A percentile compares a stretch with the other conserved stretches of the same genome.
Evolutionary conservation across 2,329 filamentous ascomycete species (phyloP).

Genomic region (Pseudomassariella vexata): DNA sequence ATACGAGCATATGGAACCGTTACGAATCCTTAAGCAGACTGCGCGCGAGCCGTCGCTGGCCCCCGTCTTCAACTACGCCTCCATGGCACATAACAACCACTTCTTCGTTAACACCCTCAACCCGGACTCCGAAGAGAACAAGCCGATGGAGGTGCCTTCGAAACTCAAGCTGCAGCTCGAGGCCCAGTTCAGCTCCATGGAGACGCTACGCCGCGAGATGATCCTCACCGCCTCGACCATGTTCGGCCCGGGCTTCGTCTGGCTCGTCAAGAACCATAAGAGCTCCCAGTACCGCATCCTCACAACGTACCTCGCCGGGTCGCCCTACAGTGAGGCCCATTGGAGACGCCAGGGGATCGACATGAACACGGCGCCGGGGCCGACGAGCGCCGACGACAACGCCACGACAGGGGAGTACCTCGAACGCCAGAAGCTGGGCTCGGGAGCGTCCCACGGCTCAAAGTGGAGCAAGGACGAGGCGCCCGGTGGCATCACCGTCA

Average conservation of each 20-base stretch:
- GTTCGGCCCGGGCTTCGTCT: constrained; percentile 97
- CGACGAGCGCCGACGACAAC: constrained; percentile 20
- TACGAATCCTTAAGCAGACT: constrained; percentile 66
- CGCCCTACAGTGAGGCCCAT: constrained; percentile 80
- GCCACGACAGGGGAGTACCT: constrained; percentile 29
- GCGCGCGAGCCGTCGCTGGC: constrained; percentile 76
- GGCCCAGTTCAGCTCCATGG: constrained; percentile 72
- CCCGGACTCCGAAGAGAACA: constrained; percentile 12
- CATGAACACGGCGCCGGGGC: constrained; percentile 56
- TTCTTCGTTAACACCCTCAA: constrained; percentile 67
- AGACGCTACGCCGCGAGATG: constrained; percentile 76
- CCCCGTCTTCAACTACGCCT: constrained; percentile 89
- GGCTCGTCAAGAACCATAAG: constrained; percentile 65
- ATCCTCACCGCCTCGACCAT: constrained; percentile 76
- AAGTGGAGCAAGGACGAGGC: constrained; percentile 31
- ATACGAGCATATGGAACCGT: constrained; percentile 54
- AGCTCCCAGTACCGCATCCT: constrained; percentile 59
- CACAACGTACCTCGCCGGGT: constrained; percentile 85
- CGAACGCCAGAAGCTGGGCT: constrained; percentile 26
- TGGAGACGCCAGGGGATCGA: constrained; percentile 66
- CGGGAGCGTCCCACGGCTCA: constrained; percentile 16
- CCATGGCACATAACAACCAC: constrained; percentile 88
- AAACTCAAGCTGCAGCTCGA: constrained; percentile 54
- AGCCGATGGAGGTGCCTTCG: constrained; percentile 6
- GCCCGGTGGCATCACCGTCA: constrained; percentile 62